Base-by-base conservation (phyloP, 1,284 basidiomycete genomes). In the Schizopora paradoxa region DNA sequence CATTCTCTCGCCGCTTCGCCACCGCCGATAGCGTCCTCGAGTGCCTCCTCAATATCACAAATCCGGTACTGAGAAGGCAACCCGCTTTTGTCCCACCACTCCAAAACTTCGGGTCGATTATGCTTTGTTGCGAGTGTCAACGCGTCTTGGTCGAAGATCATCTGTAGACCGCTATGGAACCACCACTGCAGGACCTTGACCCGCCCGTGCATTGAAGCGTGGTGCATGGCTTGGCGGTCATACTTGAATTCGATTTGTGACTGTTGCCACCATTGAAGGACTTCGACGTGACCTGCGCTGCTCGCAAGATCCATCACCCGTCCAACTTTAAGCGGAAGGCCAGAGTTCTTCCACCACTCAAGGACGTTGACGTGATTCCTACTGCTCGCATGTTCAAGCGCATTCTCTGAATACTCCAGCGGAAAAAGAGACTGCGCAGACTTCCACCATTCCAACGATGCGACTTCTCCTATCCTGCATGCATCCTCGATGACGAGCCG, bases 11-110 rank as follows among this genome's bases (percentile, higher is more conserved):
- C 84, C 41, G 70, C 72, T 51, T 79, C 75, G 5, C 83, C 85
- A 7, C 80, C 83, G 3, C 82, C 82, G 41, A 87, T 84, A 1
- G 84, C 82, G 56, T 91, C 87, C 61, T 91, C 87, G 53, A 91
- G 62, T 3, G 87, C 88, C 66, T 89, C 89, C 59, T 91, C 88
- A 45, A 84, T 79, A 66, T 91, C 87, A 58, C 86, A 89, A 74
- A 87, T 80, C 41, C 87, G 75, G 61, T 88, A 91, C 57, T 85
- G 81, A 48, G 91, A 78, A 3, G 82, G 73, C 39, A 91, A 66
- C 6, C 80, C 80, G 43, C 77, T 83, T 54, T 75, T 74, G 51
- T 86, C 75, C 89, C 89, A 91, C 88, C 88, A 91, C 51, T 87
- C 80, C 23, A 91, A 66, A 18, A 87, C 83, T 55, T 85, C 82